A percentile compares a stretch with the other conserved stretches of the same genome.
These are phyloP conservation scores for Geotrichum carabidarum DNA, from an alignment of 1,139 yeast species.

Conservation along the genomic window DNA sequence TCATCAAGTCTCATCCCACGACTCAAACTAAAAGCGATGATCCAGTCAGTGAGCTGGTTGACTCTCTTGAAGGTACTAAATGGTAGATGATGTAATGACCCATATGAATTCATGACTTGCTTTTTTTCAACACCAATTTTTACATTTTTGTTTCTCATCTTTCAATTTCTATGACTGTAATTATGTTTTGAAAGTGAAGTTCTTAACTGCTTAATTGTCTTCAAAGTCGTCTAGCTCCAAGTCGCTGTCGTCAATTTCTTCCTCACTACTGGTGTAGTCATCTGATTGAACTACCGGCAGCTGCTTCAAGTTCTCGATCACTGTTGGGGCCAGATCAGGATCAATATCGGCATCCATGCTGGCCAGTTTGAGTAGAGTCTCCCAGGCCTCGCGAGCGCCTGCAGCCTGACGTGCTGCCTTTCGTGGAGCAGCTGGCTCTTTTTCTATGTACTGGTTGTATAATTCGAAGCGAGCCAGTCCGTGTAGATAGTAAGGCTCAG, in stretches of 20 bases:
- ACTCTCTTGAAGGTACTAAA: not conserved
- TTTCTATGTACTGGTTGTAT: conserved; percentile 17
- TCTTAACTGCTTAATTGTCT: conserved; percentile 13
- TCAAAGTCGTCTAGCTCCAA: conserved; percentile 22
- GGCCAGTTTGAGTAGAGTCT: conserved; percentile 26
- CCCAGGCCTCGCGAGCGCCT: conserved; percentile 35
- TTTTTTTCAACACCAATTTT: not conserved
- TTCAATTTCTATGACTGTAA: not conserved
- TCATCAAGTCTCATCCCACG: too few species aligned
- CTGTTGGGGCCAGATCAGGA: conserved; percentile 32
- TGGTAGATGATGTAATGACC: not conserved
- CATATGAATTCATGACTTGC: not conserved
- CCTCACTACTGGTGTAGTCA: conserved; percentile 29
- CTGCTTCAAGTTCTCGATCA: conserved; percentile 32
- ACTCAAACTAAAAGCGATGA: not conserved
- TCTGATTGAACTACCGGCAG: conserved; percentile 37
- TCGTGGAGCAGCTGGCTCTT: conserved; percentile 19
- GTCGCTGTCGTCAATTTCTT: conserved; percentile 21
- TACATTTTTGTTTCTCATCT: not conserved
- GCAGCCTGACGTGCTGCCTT: conserved; percentile 31
- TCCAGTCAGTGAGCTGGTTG: not conserved
- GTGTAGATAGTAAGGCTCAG: conserved; percentile 76
- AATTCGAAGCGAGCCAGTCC: conserved; percentile 65
- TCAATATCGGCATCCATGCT: conserved; percentile 28
- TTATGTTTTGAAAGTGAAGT: not conserved